phyloP scores from a whole-genome alignment of 73 alveolate species.

The Tetrahymena elliotti region DNA sequence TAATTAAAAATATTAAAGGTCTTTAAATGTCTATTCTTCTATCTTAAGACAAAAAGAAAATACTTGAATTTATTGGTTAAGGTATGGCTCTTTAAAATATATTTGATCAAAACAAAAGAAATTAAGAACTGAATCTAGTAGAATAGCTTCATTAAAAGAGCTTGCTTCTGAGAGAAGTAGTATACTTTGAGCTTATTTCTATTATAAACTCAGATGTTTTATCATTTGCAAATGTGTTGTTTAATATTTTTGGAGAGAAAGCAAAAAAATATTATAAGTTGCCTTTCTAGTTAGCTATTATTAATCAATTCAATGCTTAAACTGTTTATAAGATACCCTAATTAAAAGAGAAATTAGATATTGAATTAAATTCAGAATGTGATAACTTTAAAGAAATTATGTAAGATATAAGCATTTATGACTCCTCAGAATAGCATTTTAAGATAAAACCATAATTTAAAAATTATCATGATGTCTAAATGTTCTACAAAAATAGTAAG shows the following conservation, averaged over 20 bases:
- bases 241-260: neutral
- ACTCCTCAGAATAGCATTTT: neutral
- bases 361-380: neutral
- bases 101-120: neutral
- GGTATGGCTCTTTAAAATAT: neutral
- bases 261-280: neutral
- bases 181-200: neutral
- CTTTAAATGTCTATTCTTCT: neutral
- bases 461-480: neutral
- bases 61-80: neutral
- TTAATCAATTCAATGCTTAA: neutral
- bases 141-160: neutral
- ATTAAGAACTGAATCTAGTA: neutral
- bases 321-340: neutral
- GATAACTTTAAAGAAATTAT: neutral
- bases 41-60: neutral
- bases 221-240: neutral
- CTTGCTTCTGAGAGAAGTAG: neutral
- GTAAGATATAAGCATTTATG: neutral
- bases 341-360: neutral
- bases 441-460: neutral
- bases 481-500: neutral
- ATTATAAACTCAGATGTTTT: neutral
- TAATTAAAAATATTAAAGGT: neutral
- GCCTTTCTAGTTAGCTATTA: neutral